Evolutionary conservation across 2,329 filamentous ascomycete genomes (phyloP), one percentile per base, ranked within the genome.

Genomic region (Aquanectria penicillioides): DNA sequence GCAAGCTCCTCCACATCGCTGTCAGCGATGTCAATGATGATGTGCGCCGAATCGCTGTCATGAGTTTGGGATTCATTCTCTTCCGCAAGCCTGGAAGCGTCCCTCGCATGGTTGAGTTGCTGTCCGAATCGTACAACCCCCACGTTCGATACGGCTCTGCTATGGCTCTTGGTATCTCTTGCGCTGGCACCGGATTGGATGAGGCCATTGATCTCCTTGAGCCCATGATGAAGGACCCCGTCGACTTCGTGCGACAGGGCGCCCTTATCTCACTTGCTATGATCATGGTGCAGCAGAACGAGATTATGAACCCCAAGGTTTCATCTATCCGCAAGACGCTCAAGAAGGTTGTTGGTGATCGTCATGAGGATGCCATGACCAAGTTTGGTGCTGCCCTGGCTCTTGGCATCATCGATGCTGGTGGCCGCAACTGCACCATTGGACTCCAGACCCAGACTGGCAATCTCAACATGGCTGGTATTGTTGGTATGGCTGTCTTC

Each of bases 211-310:
- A 99, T 71, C 84, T 99, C 15, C 85, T 99, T 5, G 95, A 99
- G 81, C 95, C 95, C 15, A 99, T 99, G 95, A 94, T 97, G 82
- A 99, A 98, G 83, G 95, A 99, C 69, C 96, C 95, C 7, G 97
- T 94, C 57, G 95, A 99, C 80, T 99, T 99, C 74, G 95, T 99
- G 49, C 90, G 96, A 68, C 95, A 99, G 78, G 95, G 96, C 73
- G 94, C 95, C 34, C 83, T 98, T 63, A 98, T 99, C 69, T 88
- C 95, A 3, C 84, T 98, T 57, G 88, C 95, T 59, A 99, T 99
- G 95, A 97, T 99, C 70, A 89, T 99, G 85, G 92, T 97, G n/a
- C 95, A 99, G 79, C 95, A 98, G 76, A 99, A 98, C 71, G 95
- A 99, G 78, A 90, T 90, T 23, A 97, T 97, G 92, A 99, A 98